phyloP scores from a whole-genome alignment of 2,329 filamentous ascomycete genomes.

The Epichloe amarillans region DNA sequence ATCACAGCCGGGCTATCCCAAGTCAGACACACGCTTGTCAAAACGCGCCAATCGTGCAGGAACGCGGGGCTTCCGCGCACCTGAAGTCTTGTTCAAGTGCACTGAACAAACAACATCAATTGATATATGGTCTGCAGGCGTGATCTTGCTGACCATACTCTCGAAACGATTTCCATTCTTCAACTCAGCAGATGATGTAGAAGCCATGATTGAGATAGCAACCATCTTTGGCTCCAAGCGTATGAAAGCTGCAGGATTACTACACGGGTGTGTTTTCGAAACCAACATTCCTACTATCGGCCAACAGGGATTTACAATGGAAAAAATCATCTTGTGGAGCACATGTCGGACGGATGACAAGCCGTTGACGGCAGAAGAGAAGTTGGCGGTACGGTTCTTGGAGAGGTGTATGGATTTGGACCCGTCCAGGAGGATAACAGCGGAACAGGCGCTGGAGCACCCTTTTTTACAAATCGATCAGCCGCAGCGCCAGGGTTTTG shows the following conservation, averaged over 20 bases:
- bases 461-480: slow-evolving; percentile 47
- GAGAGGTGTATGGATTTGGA: slow-evolving; percentile 63
- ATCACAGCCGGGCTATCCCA: slow-evolving; percentile 61
- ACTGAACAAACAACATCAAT: slow-evolving; percentile 88
- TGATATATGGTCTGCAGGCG: slow-evolving; percentile 92
- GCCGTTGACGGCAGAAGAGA: slow-evolving; percentile 52
- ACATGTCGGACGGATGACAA: slow-evolving; percentile 57
- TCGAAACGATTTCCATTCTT: slow-evolving; percentile 94
- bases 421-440: slow-evolving; percentile 59
- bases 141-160: slow-evolving; percentile 92
- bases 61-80: slow-evolving; percentile 88
- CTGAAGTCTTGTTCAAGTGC: slow-evolving; percentile 94
- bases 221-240: slow-evolving; percentile 79
- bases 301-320: slow-evolving; percentile 69
- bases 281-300: slow-evolving; percentile 86
- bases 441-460: slow-evolving; percentile 59
- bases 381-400: slow-evolving; percentile 59
- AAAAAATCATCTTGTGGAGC: slow-evolving; percentile 93
- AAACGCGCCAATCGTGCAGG: slow-evolving; percentile 87
- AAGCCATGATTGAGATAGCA: slow-evolving; percentile 93
- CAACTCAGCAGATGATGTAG: slow-evolving; percentile 95
- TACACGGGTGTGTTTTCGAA: slow-evolving; percentile 88
- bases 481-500: slow-evolving; percentile 17
- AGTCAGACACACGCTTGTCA: slow-evolving; percentile 76
- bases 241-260: slow-evolving; percentile 69